Percentiles rank a stretch among this genome's conserved stretches.
These are phyloP conservation scores for Plasmopara muralis DNA, from an alignment of 352 stramenopile genomes.

Conservation along the genomic window DNA sequence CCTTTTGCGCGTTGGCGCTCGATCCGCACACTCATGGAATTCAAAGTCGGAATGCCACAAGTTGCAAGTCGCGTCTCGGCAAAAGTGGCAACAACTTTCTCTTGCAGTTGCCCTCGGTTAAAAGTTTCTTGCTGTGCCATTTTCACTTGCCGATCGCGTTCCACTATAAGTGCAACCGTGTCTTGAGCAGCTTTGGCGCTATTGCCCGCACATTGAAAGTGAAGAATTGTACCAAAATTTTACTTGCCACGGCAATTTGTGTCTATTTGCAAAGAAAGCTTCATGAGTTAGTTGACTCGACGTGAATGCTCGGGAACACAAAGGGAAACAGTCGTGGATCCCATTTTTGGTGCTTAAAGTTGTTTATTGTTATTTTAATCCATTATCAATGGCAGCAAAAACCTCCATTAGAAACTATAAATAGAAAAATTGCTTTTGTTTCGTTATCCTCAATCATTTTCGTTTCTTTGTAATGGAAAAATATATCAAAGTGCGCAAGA, in stretches of 20 bases:
- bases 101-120: slow-evolving; percentile 26
- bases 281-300: no score
- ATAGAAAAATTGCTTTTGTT: no score
- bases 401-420: no score
- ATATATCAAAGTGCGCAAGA: slow-evolving; percentile 70
- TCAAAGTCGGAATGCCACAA: slow-evolving; percentile 55
- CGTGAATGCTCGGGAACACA: no score
- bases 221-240: slow-evolving; percentile 40
- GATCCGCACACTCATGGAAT: slow-evolving; percentile 53
- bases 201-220: slow-evolving; percentile 35
- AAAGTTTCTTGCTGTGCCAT: slow-evolving; percentile 49
- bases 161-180: slow-evolving; percentile 42
- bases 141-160: slow-evolving; percentile 43
- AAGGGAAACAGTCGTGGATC: no score
- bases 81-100: slow-evolving; percentile 46
- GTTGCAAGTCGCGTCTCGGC: slow-evolving; percentile 56
- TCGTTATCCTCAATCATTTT: slow-evolving; percentile 1
- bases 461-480: slow-evolving; percentile 47
- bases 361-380: no score
- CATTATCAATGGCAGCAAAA: no score
- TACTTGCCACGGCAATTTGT: slow-evolving; percentile 6
- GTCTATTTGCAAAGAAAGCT: no score
- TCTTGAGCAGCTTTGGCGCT: slow-evolving; percentile 42
- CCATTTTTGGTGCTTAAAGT: no score
- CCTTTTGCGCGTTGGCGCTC: slow-evolving; percentile 29